Evolutionary conservation across 2,329 filamentous ascomycete species (phyloP).

Genomic region (Bipolaris cookei): DNA sequence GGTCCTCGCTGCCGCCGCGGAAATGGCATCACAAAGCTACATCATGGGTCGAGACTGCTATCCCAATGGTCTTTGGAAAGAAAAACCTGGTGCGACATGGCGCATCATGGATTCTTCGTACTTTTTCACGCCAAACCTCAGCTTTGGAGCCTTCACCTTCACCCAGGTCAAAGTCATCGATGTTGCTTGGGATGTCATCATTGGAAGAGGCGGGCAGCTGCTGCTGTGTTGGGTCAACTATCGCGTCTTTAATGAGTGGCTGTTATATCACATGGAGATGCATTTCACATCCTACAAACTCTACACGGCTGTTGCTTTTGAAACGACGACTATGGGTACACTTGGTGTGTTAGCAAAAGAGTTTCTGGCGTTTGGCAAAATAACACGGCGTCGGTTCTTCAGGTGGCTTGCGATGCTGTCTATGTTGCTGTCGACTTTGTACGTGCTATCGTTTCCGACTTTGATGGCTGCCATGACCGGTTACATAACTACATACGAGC

Average conservation of each 20-base stretch:
- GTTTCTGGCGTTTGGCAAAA: slow-evolving; percentile 32
- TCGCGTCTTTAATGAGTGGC: slow-evolving; percentile 47
- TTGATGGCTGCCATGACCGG: slow-evolving; percentile 50
- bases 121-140: slow-evolving; percentile 44
- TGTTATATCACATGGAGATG: slow-evolving; percentile 46
- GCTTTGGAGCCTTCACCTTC: slow-evolving; percentile 44
- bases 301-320: slow-evolving; percentile 37
- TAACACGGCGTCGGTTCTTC: slow-evolving; percentile 37
- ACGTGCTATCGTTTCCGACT: slow-evolving; percentile 48
- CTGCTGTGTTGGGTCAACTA: slow-evolving; percentile 46
- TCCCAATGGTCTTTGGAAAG: slow-evolving; percentile 43
- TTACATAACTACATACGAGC: slow-evolving; percentile 43
- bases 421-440: slow-evolving; percentile 42
- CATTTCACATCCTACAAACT: slow-evolving; percentile 42
- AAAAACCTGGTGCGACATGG: slow-evolving; percentile 37
- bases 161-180: slow-evolving; percentile 49
- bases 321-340: slow-evolving; percentile 38
- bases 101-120: slow-evolving; percentile 45
- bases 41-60: slow-evolving; percentile 39
- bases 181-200: slow-evolving; percentile 47
- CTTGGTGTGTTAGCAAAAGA: slow-evolving; percentile 43
- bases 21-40: slow-evolving; percentile 36
- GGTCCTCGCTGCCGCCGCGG: slow-evolving; percentile 36
- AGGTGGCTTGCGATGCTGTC: slow-evolving; percentile 41
- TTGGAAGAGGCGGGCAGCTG: slow-evolving; percentile 47